Conservation (phyloP, 78 protist genomes). For the Emiliania huxleyi region DNA sequence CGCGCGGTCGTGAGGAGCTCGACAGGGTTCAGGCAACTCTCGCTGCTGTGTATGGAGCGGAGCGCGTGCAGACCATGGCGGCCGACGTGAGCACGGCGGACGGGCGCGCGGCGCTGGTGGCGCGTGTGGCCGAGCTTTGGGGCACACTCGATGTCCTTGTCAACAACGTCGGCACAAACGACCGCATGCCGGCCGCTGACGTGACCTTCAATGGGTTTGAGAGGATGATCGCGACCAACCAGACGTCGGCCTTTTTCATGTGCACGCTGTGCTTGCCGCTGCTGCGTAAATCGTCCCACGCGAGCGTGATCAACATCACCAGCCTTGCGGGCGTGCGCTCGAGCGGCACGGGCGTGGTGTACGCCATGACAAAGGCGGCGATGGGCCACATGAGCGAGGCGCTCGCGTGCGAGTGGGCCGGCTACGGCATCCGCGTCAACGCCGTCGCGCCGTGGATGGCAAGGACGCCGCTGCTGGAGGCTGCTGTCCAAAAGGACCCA, state of each 20-base stretch:
- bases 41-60: neutral
- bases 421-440: constrained; percentile 43
- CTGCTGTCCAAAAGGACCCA: neutral
- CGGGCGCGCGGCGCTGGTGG: neutral
- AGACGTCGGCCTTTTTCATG: neutral
- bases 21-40: neutral
- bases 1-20: neutral
- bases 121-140: neutral
- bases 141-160: constrained; percentile 16
- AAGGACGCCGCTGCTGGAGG: neutral
- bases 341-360: constrained; percentile 12
- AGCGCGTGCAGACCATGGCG: neutral
- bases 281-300: neutral
- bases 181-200: constrained; percentile 32
- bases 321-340: constrained; percentile 30
- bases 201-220: neutral
- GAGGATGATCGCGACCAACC: neutral
- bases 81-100: neutral
- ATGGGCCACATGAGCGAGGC: neutral
- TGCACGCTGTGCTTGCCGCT: neutral
- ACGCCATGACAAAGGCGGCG: constrained; percentile 55
- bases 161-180: constrained; percentile 42
- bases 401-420: constrained; percentile 43
- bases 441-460: constrained; percentile 39
- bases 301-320: constrained; percentile 20